Evolutionary conservation across 768 basidiomycete species (phyloP), one percentile per base, ranked within the genome.

Genomic region (Trametes cinnabarina): DNA sequence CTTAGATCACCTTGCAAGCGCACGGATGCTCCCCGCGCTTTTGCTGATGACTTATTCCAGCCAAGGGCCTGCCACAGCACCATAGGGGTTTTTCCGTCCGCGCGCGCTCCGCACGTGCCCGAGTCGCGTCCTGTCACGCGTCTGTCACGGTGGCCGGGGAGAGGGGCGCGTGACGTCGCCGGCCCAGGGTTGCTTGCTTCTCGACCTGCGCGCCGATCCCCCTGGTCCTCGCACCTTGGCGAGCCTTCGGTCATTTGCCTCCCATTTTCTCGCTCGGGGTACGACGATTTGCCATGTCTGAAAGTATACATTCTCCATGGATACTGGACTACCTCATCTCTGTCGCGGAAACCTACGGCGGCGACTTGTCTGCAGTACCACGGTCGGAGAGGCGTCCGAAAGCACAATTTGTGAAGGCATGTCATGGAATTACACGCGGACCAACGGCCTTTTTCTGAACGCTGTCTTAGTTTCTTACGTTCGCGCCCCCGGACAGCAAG

Each of bases 381-480:
- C 43, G 54, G 0, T 65, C 67, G 28, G 17, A 53, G 12, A 79
- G 75, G 58, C 76, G 72, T 44, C 82, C 75, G 64, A 86, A 77
- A 61, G 83, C 82, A 0, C 88, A 89, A 58, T 72, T 89, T 22
- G 73, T 77, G 43, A 79, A 87, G 71, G 88, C 82, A 47, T 44
- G 72, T 15, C 2, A 12, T 17, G 30, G 30, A 32, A n/a, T n/a
- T n/a, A n/a, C n/a, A n/a, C n/a, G n/a, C n/a, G n/a, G 25, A 3
- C 2, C 20, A 22, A 25, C 28, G 14, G 0, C 5, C 25, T 25
- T 26, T 12, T 32, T 32, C 30, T 32, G 7, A 32, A 32, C 12
- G 12, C 6, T 32, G 30, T 12, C 30, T 14, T 54, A 89, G 87
- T 82, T 87, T 61, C 69, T 88, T 23, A 84, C 83, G 7, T 82